Percentiles rank a stretch among this genome's conserved stretches.
Conservation (phyloP, 371 early-diverging fungal genomes). For the Thermomucor indicae-seudaticae region DNA sequence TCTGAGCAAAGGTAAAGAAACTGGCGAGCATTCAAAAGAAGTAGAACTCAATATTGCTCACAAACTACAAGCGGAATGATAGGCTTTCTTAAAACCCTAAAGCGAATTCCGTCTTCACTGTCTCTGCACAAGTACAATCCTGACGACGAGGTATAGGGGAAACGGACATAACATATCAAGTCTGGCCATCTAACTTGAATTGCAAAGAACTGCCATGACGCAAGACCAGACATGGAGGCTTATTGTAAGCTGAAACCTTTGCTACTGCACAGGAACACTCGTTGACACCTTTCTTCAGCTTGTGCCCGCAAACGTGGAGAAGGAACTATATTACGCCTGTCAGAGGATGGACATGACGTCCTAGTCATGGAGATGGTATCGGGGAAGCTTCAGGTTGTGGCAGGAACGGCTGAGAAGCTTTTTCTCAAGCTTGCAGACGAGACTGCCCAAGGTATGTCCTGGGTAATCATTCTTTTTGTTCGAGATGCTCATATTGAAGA, state of each 20-base stretch:
- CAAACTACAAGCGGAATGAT: not conserved
- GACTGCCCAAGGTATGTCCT: conserved; percentile 45
- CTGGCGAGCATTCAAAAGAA: not conserved
- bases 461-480: not conserved
- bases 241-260: not conserved
- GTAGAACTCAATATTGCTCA: not conserved
- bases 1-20: not conserved
- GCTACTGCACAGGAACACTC: not conserved
- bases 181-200: not conserved
- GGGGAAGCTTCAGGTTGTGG: conserved; percentile 52
- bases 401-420: conserved; percentile 58
- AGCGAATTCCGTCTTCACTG: not conserved
- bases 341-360: conserved; percentile 52
- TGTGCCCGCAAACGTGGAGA: conserved; percentile 1
- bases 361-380: conserved; percentile 17
- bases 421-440: conserved; percentile 65
- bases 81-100: too few species aligned
- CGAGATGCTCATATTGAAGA: too few species aligned
- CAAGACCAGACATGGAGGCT: not conserved
- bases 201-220: not conserved
- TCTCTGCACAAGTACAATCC: not conserved
- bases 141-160: not conserved
- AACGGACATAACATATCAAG: not conserved
- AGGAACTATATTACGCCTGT: conserved; percentile 32
- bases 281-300: not conserved